Evolutionary conservation across 2,329 filamentous ascomycete genomes (phyloP).

Genomic region (Fusarium sublunatum): DNA sequence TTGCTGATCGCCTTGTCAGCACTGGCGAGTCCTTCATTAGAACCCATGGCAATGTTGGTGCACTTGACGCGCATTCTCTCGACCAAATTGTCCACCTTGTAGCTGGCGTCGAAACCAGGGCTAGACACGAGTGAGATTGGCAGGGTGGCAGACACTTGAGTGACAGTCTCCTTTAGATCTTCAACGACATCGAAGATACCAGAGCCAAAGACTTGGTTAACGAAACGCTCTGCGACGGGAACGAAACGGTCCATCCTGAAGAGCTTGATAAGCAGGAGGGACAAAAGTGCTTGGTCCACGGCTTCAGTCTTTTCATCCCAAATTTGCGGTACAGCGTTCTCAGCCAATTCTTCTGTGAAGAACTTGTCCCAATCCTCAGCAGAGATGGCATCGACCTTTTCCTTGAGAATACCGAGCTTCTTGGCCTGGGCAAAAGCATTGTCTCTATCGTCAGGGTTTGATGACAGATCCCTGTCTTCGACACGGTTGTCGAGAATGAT

Average conservation of each 20-base stretch:
- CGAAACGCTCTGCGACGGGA: constrained; percentile 91
- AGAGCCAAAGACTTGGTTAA: constrained; percentile 83
- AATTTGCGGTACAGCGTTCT: constrained; percentile 81
- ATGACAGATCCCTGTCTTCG: constrained; percentile 82
- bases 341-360: constrained; percentile 85
- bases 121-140: constrained; percentile 94
- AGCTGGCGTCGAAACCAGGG: constrained; percentile 96
- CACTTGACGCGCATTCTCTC: constrained; percentile 84
- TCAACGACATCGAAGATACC: constrained; percentile 85
- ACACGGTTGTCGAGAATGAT: constrained; percentile 82
- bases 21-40: constrained; percentile 89
- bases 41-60: constrained; percentile 99
- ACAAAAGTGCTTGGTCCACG: constrained; percentile 81
- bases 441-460: constrained; percentile 70
- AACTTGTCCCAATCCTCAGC: constrained; percentile 81
- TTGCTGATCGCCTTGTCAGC: constrained; percentile 96
- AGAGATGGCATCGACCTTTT: constrained; percentile 72
- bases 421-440: constrained; percentile 76
- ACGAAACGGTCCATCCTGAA: constrained; percentile 97
- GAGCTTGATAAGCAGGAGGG: constrained; percentile 91
- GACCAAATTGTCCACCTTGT: constrained; percentile 97
- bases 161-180: constrained; percentile 86
- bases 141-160: constrained; percentile 83
- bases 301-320: constrained; percentile 73
- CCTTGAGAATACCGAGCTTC: constrained; percentile 78